These are phyloP conservation scores for Tilletia walkeri DNA, from an alignment of 1,284 basidiomycete genomes.

Conservation along the genomic window DNA sequence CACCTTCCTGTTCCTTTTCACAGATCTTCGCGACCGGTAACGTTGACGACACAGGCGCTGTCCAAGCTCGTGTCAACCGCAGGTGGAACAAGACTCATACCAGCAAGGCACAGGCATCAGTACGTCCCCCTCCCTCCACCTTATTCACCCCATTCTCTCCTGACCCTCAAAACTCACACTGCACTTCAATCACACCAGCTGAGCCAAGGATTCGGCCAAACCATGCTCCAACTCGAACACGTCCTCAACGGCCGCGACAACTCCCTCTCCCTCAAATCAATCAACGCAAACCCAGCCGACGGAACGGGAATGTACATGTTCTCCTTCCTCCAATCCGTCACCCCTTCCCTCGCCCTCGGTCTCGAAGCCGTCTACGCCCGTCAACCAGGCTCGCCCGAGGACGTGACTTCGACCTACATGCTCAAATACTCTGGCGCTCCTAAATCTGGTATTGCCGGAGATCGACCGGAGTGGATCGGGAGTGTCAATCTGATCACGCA, in stretches of 20 bases:
- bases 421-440: slow-evolving; percentile 64
- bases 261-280: slow-evolving; percentile 79
- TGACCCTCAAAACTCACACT: background rate
- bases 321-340: slow-evolving; percentile 91
- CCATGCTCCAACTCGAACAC: slow-evolving; percentile 78
- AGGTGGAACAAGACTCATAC: slow-evolving; percentile 77
- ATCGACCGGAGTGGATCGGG: slow-evolving; percentile 64
- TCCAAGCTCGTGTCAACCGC: slow-evolving; percentile 85
- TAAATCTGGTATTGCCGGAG: slow-evolving; percentile 24
- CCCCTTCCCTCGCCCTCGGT: slow-evolving; percentile 84
- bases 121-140: too few species aligned
- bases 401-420: slow-evolving; percentile 78
- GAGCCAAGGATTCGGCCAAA: slow-evolving; percentile 29
- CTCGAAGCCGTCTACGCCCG: slow-evolving; percentile 83
- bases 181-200: too few species aligned
- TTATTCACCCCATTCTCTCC: slow-evolving; percentile 63
- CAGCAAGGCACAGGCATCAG: slow-evolving; percentile 74
- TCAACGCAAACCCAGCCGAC: slow-evolving; percentile 88
- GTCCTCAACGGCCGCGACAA: slow-evolving; percentile 89
- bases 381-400: slow-evolving; percentile 62
- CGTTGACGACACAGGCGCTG: slow-evolving; percentile 86
- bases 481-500: slow-evolving; percentile 80
- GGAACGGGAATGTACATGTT: slow-evolving; percentile 88
- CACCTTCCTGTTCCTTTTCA: too few species aligned
- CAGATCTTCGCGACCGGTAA: slow-evolving; percentile 90